Conservation (phyloP, 495 filamentous ascomycete species). For the Xylaria curta region DNA sequence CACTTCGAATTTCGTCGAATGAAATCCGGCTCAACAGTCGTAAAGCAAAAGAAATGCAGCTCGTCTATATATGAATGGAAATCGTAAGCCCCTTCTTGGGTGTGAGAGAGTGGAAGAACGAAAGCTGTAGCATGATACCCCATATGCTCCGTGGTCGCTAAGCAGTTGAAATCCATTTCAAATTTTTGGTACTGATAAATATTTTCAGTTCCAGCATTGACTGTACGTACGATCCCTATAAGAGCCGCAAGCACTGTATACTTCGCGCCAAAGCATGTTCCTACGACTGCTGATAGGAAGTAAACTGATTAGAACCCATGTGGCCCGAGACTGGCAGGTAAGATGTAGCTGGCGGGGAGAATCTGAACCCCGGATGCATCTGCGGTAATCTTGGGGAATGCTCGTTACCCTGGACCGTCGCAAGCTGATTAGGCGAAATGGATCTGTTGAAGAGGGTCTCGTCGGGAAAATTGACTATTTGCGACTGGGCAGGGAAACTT, state of each 20-base stretch:
- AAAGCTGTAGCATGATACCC: background rate
- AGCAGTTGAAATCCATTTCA: background rate
- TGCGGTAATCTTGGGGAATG: constrained; percentile 6
- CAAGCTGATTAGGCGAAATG: background rate
- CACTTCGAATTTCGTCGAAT: constrained; percentile 5
- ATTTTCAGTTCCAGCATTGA: background rate
- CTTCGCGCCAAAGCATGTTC: constrained; percentile 23
- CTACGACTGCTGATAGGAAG: constrained; percentile 37
- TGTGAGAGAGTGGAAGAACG: background rate
- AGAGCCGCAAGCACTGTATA: background rate
- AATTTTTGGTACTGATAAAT: background rate
- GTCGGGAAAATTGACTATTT: background rate
- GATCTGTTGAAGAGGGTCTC: background rate
- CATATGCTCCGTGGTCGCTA: background rate
- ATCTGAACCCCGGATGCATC: background rate
- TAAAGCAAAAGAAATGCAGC: constrained; percentile 7
- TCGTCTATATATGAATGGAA: constrained; percentile 26
- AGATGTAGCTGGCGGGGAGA: constrained; percentile 18
- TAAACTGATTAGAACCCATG: constrained; percentile 22
- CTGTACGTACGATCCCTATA: background rate
- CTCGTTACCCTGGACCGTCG: background rate
- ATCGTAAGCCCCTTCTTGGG: background rate
- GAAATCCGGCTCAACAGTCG: background rate
- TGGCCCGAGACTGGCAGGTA: constrained; percentile 32
- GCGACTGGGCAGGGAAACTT: constrained; percentile 9